These are phyloP conservation scores for Pseudogymnoascus sp. DNA, from an alignment of 2,329 filamentous ascomycete species.

Conservation along the genomic window DNA sequence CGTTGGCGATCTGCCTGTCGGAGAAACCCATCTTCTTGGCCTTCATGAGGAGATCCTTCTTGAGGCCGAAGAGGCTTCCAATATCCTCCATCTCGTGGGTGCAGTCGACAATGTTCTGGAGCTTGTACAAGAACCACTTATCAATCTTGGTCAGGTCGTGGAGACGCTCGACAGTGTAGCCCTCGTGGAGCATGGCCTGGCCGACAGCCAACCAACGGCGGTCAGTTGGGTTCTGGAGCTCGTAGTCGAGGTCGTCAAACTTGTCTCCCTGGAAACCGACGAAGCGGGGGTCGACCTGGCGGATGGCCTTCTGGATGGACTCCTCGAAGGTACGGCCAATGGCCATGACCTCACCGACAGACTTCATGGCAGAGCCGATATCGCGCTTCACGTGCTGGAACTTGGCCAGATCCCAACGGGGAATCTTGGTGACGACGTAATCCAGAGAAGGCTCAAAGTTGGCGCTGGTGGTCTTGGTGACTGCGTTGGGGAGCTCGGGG, in stretches of 20 bases:
- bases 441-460: slow-evolving; percentile 98
- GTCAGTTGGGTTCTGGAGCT: slow-evolving; percentile 87
- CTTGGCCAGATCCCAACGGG: slow-evolving; percentile 95
- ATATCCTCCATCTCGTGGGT: slow-evolving; percentile 77
- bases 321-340: slow-evolving; percentile 98
- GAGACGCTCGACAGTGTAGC: slow-evolving; percentile 84
- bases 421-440: slow-evolving; percentile 98
- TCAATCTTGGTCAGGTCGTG: slow-evolving; percentile 97
- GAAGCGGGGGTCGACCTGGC: slow-evolving; percentile 88
- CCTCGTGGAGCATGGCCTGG: slow-evolving; percentile 95
- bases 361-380: slow-evolving; percentile 98
- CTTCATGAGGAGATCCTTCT: slow-evolving; percentile 80
- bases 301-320: slow-evolving; percentile 97
- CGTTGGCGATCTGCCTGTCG: slow-evolving; percentile 85
- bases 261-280: slow-evolving; percentile 91
- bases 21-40: slow-evolving; percentile 98
- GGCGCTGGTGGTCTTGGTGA: slow-evolving; percentile 96
- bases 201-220: slow-evolving; percentile 95
- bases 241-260: slow-evolving; percentile 86
- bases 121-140: slow-evolving; percentile 98
- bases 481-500: slow-evolving; percentile 92
- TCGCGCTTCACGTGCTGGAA: slow-evolving; percentile 98
- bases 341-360: slow-evolving; percentile 97
- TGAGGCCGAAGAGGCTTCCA: slow-evolving; percentile 74
- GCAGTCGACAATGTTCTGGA: slow-evolving; percentile 93